phyloP scores from a whole-genome alignment of 371 early-diverging fungal species.

The Mucor indicus region DNA sequence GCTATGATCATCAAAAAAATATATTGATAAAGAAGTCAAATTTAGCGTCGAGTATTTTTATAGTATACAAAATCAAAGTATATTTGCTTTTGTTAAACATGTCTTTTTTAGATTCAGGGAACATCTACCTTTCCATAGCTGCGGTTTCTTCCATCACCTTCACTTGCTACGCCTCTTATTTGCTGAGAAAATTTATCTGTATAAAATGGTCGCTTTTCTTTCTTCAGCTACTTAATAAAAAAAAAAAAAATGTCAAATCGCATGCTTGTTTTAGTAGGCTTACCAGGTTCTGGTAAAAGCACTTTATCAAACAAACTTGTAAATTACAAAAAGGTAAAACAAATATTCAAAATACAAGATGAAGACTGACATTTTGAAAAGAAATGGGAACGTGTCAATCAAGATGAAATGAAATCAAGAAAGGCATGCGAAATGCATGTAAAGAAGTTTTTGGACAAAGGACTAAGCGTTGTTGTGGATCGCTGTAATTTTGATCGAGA shows the following conservation, averaged over 20 bases:
- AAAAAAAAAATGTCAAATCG: conserved; percentile 31
- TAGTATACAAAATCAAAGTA: too few species aligned
- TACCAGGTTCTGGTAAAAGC: conserved; percentile 70
- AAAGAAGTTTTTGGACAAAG: conserved; percentile 34
- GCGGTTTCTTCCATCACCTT: too few species aligned
- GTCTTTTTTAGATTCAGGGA: too few species aligned
- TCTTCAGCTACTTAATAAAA: too few species aligned
- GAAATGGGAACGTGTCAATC: conserved; percentile 21
- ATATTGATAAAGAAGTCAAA: too few species aligned
- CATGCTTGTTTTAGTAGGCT: conserved; percentile 54
- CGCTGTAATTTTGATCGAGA: conserved; percentile 75
- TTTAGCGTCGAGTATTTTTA: too few species aligned
- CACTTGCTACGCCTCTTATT: too few species aligned
- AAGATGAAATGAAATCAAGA: conserved; percentile 67
- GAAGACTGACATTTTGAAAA: background rate
- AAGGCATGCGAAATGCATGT: conserved; percentile 56
- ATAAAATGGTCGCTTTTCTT: too few species aligned
- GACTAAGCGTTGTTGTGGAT: conserved; percentile 68
- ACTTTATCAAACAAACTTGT: conserved; percentile 56
- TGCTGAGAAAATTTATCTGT: too few species aligned
- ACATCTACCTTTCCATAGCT: too few species aligned
- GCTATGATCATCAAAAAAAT: too few species aligned
- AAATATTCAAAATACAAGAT: background rate
- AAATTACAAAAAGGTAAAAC: conserved; percentile 9
- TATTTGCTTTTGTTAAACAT: too few species aligned